A percentile compares a stretch with the other conserved stretches of the same genome.
phyloP scores from a whole-genome alignment of 495 filamentous ascomycete species.

The Hyaloscypha bicolor region DNA sequence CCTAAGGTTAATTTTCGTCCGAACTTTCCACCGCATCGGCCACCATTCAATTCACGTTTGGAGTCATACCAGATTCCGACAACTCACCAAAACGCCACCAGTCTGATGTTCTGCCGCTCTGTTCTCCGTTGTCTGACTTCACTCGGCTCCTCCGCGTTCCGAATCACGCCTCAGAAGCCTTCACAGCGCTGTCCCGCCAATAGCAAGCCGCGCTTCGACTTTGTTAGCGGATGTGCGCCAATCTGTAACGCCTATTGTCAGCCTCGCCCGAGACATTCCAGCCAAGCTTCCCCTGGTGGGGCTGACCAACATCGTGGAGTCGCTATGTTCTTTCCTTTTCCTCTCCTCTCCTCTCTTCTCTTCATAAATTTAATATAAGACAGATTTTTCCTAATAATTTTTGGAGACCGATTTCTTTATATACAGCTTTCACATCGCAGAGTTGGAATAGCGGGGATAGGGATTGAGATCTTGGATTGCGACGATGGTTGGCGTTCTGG shows the following conservation, averaged over 20 bases:
- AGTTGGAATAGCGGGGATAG: background rate
- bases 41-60: no score
- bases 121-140: background rate
- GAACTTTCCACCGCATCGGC: no score
- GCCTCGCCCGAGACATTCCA: background rate
- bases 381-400: background rate
- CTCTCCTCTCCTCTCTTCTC: background rate
- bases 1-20: no score
- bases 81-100: no score
- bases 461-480: background rate
- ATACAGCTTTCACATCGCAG: background rate
- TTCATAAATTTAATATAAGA: background rate
- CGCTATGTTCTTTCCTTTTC: background rate
- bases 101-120: no score
- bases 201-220: background rate
- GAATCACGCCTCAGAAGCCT: background rate
- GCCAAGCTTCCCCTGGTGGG: background rate
- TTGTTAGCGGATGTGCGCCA: background rate
- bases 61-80: no score
- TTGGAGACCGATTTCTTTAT: background rate
- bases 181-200: background rate
- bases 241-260: background rate
- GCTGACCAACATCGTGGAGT: background rate
- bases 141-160: background rate
- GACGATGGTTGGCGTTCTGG: conserved; percentile 5